Evolutionary conservation across 192 early-diverging fungal species (phyloP).

Genomic region (Phlyctochytrium arcticum): DNA sequence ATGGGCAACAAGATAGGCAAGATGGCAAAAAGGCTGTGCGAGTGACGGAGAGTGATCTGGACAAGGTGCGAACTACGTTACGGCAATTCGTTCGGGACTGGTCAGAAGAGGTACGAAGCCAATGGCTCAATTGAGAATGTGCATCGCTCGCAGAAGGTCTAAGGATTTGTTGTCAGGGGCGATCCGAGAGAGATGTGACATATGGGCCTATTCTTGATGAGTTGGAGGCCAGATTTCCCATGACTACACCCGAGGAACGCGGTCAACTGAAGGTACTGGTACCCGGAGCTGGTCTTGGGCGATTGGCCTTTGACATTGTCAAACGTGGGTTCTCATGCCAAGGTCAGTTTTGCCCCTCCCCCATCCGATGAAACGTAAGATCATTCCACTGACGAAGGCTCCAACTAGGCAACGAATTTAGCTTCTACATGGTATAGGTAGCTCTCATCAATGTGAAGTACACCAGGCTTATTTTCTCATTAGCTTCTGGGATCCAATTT

Average conservation of each 20-base stretch:
- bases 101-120: conserved; percentile 66
- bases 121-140: background rate
- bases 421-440: conserved; percentile 92
- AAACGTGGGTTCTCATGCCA: conserved; percentile 57
- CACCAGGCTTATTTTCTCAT: background rate
- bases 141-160: background rate
- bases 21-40: conserved; percentile 3
- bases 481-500: conserved; percentile 87
- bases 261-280: conserved; percentile 72
- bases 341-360: background rate
- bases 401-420: conserved; percentile 95
- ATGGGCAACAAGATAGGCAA: background rate
- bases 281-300: conserved; percentile 94
- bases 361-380: no score
- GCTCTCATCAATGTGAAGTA: background rate
- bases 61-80: conserved; percentile 83
- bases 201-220: conserved; percentile 79
- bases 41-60: conserved; percentile 73
- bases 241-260: conserved; percentile 49
- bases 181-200: conserved; percentile 67
- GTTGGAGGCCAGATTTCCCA: conserved; percentile 56
- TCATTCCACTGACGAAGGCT: no score
- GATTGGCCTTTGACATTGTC: conserved; percentile 90
- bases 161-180: conserved; percentile 42
- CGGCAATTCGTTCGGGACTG: conserved; percentile 96